Evolutionary conservation across 495 filamentous ascomycete species (phyloP).

Genomic region (Xylaria flabelliformis): DNA sequence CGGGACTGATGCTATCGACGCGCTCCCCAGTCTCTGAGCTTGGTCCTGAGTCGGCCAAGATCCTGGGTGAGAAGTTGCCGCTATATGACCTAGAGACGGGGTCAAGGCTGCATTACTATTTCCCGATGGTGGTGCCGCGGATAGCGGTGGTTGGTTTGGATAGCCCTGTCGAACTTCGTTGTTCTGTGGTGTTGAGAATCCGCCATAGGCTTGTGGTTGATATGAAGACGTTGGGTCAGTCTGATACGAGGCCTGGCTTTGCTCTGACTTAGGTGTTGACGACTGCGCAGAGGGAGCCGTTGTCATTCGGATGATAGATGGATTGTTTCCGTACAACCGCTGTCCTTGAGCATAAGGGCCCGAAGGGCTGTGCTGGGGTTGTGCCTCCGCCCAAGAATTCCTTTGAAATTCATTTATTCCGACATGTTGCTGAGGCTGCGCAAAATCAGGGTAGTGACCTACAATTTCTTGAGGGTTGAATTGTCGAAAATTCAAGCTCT

Average conservation of each 20-base stretch:
- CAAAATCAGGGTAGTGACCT: slow-evolving; percentile 9
- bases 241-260: slow-evolving; percentile 11
- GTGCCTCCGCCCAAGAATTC: slow-evolving; percentile 13
- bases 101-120: neutral
- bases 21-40: slow-evolving; percentile 9
- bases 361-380: slow-evolving; percentile 2
- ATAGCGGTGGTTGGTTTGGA: neutral
- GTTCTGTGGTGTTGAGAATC: slow-evolving; percentile 5
- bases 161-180: slow-evolving; percentile 3
- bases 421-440: slow-evolving; percentile 22
- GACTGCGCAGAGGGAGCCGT: neutral
- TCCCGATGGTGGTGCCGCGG: slow-evolving; percentile 1
- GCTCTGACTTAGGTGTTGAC: slow-evolving; percentile 7
- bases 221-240: slow-evolving; percentile 4
- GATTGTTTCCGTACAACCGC: slow-evolving; percentile 18
- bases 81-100: neutral
- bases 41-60: slow-evolving; percentile 18
- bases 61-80: neutral
- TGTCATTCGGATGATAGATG: neutral
- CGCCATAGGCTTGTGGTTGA: slow-evolving; percentile 15
- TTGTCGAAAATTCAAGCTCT: slow-evolving; percentile 13
- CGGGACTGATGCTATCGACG: neutral
- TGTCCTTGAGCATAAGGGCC: slow-evolving; percentile 26
- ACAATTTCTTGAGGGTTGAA: slow-evolving; percentile 2
- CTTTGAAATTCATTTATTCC: slow-evolving; percentile 17